A percentile compares a stretch with the other conserved stretches of the same genome.
Conservation (phyloP, 139 green algal species). For the Auxenochlorella pyrenoidosa region DNA sequence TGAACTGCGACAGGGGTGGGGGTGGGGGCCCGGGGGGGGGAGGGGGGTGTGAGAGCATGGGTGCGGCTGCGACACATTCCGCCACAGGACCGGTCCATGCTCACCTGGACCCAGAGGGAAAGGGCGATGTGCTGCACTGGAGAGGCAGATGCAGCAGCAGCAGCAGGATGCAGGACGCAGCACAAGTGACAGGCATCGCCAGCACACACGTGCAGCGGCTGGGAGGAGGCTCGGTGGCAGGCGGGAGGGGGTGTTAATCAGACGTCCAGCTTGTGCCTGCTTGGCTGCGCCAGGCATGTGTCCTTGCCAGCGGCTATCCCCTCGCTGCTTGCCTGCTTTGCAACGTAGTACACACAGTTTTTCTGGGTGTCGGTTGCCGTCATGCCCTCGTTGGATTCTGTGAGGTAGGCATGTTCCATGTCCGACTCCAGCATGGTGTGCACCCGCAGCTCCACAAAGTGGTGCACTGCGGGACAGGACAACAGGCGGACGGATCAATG, state of each 20-base stretch:
- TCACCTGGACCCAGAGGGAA: too few species aligned
- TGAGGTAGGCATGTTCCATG: slow-evolving; percentile 85
- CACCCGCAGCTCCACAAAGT: slow-evolving; percentile 90
- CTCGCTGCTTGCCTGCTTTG: slow-evolving; percentile 67
- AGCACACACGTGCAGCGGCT: not conserved
- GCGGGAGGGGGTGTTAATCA: too few species aligned
- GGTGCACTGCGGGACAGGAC: slow-evolving; percentile 52
- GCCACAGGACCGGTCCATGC: not conserved
- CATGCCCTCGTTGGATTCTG: slow-evolving; percentile 85
- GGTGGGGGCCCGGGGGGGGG: not conserved
- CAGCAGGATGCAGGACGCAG: not conserved
- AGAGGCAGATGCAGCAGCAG: not conserved
- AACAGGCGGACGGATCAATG: not conserved
- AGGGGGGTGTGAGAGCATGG: not conserved
- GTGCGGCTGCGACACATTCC: too few species aligned
- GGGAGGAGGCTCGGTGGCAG: not conserved
- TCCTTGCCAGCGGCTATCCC: too few species aligned
- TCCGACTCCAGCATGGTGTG: slow-evolving; percentile 82
- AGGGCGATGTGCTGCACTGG: not conserved
- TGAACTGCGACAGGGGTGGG: slow-evolving; percentile 30
- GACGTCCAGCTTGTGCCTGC: too few species aligned
- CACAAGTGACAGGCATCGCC: not conserved
- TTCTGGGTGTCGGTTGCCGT: slow-evolving; percentile 95
- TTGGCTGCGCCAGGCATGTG: too few species aligned
- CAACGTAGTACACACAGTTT: slow-evolving; percentile 92